phyloP scores from a whole-genome alignment of 192 early-diverging fungal genomes.

The Coemansia sp. region DNA sequence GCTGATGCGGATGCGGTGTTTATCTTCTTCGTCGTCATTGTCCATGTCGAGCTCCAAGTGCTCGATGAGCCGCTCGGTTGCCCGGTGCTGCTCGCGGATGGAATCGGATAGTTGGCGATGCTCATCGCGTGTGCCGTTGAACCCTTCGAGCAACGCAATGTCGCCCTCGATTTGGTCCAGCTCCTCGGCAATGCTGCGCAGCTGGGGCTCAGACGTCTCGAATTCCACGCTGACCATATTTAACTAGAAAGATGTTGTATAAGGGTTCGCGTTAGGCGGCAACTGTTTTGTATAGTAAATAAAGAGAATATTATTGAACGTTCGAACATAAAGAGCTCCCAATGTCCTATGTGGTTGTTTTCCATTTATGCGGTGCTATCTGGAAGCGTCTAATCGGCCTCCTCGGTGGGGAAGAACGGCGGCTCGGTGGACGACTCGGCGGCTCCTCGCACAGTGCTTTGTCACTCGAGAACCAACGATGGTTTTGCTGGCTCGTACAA shows the following conservation, averaged over 20 bases:
- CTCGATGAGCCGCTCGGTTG: slow-evolving; percentile 32
- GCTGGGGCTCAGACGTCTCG: slow-evolving; percentile 7
- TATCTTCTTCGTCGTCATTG: neutral
- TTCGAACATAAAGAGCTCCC: no score
- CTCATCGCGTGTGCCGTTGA: slow-evolving; percentile 38
- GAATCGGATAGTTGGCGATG: slow-evolving; percentile 35
- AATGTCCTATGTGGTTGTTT: no score
- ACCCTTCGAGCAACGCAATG: slow-evolving; percentile 26
- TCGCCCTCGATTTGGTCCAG: slow-evolving; percentile 36
- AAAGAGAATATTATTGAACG: neutral
- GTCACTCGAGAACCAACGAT: no score
- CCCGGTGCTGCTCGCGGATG: slow-evolving; percentile 48
- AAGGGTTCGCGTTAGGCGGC: no score
- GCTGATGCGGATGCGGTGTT: neutral
- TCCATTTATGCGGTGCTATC: no score
- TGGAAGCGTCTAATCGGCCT: no score
- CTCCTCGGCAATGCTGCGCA: slow-evolving; percentile 23
- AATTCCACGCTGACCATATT: slow-evolving; percentile 5
- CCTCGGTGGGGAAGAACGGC: no score
- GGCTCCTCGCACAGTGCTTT: no score
- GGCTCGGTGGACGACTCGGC: no score
- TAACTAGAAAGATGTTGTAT: neutral
- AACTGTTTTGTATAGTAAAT: neutral
- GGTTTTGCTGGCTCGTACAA: no score
- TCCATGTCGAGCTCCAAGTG: slow-evolving; percentile 5